Evolutionary conservation across 352 stramenopile species (phyloP).

Genomic region (Phytopythium vexans): DNA sequence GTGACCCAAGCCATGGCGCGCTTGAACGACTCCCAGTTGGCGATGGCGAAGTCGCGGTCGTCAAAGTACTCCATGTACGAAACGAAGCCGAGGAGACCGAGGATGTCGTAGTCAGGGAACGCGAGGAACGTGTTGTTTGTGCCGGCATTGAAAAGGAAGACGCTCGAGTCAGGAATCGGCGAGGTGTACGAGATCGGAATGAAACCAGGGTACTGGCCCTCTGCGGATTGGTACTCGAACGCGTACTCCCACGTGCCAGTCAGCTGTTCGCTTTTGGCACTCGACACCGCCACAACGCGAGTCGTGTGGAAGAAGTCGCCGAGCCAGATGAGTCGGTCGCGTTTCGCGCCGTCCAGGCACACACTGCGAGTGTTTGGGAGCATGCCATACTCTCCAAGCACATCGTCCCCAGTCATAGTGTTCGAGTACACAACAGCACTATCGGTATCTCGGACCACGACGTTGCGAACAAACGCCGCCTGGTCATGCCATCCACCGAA

Average conservation of each 20-base stretch:
- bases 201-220: slow-evolving; percentile 17
- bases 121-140: slow-evolving; percentile 10
- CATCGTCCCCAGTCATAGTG: slow-evolving; percentile 11
- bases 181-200: slow-evolving; percentile 24
- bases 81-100: slow-evolving; percentile 22
- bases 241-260: slow-evolving; percentile 22
- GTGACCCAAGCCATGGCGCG: slow-evolving; percentile 14
- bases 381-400: slow-evolving; percentile 19
- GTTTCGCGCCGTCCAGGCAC: slow-evolving; percentile 25
- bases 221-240: slow-evolving; percentile 17
- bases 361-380: slow-evolving; percentile 21
- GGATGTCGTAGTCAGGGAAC: slow-evolving; percentile 29
- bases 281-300: slow-evolving; percentile 22
- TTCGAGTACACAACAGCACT: slow-evolving; percentile 18
- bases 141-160: slow-evolving; percentile 24
- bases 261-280: slow-evolving; percentile 23
- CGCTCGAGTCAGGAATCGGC: slow-evolving; percentile 20
- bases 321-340: slow-evolving; percentile 30
- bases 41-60: slow-evolving; percentile 11
- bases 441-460: slow-evolving; percentile 12
- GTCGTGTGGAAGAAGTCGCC: slow-evolving; percentile 32
- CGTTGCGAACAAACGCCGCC: slow-evolving; percentile 18
- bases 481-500: slow-evolving; percentile 25
- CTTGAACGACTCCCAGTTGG: slow-evolving; percentile 18
- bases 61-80: slow-evolving; percentile 34